phyloP scores from a whole-genome alignment of 441 rosid genomes.

The Macaranga tanarius region DNA sequence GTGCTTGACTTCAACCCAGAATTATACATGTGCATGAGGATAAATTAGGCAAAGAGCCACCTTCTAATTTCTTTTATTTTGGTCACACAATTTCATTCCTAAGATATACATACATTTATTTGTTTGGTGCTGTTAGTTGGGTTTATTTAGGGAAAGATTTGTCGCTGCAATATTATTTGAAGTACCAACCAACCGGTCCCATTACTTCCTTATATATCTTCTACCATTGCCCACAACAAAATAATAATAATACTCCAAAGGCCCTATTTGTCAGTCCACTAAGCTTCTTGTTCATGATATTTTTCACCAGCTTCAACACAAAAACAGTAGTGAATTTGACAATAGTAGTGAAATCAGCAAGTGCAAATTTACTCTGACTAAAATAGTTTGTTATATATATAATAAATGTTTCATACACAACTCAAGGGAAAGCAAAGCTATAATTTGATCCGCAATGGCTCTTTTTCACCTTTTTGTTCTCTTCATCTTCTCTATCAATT shows the following conservation, averaged over 20 bases:
- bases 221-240: not conserved
- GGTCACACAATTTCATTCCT: conserved; percentile 6
- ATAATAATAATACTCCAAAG: not conserved
- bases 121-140: conserved; percentile 25
- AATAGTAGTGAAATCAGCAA: no score
- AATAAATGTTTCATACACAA: no score
- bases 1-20: conserved; percentile 9
- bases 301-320: no score
- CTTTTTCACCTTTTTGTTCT: no score
- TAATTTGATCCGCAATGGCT: no score
- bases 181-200: not conserved
- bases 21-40: conserved; percentile 11
- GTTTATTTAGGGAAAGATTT: conserved; percentile 5
- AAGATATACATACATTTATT: not conserved
- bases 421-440: no score
- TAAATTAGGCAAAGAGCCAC: conserved; percentile 17
- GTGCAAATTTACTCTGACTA: no score
- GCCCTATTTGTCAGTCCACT: no score
- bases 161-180: not conserved
- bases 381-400: no score
- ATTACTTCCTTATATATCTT: not conserved
- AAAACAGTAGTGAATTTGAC: no score
- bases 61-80: not conserved
- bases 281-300: no score
- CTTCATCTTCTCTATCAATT: no score